phyloP scores from a whole-genome alignment of 345 rosid species.

The Eucalyptus polyanthemos region DNA sequence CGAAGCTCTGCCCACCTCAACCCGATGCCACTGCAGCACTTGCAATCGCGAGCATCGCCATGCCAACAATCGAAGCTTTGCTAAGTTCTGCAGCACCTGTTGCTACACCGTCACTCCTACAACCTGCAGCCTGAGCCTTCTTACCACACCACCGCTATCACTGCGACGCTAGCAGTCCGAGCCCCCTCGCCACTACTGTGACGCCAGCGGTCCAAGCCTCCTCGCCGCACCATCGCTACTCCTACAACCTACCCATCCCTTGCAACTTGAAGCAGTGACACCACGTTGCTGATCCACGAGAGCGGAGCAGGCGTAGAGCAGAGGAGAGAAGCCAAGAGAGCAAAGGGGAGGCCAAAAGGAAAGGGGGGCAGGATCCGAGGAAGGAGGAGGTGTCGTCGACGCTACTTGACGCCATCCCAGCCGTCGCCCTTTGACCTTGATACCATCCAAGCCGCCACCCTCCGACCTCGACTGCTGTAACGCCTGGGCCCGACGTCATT shows the following conservation, averaged over 20 bases:
- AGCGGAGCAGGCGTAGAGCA: rapidly evolving
- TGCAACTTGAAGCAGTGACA: rapidly evolving
- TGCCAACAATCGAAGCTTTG: too few relatives aligned
- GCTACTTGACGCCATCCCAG: rapidly evolving
- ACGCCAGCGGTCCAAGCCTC: rapidly evolving
- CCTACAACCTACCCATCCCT: rapidly evolving
- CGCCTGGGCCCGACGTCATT: rapidly evolving
- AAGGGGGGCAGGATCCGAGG: rapidly evolving
- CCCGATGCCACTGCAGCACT: rapidly evolving
- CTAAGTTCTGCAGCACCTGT: rapidly evolving
- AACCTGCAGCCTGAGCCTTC: too few relatives aligned
- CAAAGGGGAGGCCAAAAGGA: rapidly evolving
- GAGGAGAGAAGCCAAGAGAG: too few relatives aligned
- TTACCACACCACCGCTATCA: rapidly evolving
- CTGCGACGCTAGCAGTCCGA: rapidly evolving
- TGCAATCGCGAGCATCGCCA: rapidly evolving
- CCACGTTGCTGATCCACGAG: rapidly evolving
- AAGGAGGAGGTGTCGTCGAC: rapidly evolving
- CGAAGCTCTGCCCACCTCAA: rapidly evolving
- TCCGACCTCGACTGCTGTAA: rapidly evolving
- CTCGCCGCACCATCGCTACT: rapidly evolving
- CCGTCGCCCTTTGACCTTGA: rapidly evolving
- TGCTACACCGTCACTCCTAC: rapidly evolving
- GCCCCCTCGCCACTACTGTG: too few relatives aligned
- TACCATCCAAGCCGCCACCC: rapidly evolving